Base-by-base conservation (phyloP, 2,329 filamentous ascomycete genomes). In the Cytospora leucostoma region DNA sequence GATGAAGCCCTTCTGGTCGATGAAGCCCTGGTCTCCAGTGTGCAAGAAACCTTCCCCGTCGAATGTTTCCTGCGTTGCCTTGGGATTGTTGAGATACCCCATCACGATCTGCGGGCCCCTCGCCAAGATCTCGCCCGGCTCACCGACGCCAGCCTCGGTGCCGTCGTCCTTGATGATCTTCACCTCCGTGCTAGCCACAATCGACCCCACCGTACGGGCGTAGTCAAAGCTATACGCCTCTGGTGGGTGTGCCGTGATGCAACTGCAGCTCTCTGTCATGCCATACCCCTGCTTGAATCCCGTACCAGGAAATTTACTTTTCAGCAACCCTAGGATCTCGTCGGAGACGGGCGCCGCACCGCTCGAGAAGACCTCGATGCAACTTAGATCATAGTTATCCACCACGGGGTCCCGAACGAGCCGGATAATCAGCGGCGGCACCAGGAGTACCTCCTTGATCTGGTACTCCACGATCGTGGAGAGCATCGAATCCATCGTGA, bases 271-370 rank as follows among this genome's bases (percentile, higher is more conserved):
- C 71, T 89, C 87, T 0, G 87, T 90, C 86, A 90, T 89, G 34
- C 87, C 87, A 68, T 88, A 89, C 1, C 85, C 86, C 69, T 88
- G 86, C 68, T 85, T 85, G 72, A 89, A 87, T 0, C 84, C 84
- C 0, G 82, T 85, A 1, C 79, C 74, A 0, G 86, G 86, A 68
- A 88, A 88, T 55, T 80, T 81, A 65, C 78, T 76, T 63, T 83
- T 73, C 15, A 89, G 75, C 32, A 82, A 77, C 32, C 82, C 78
- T 17, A 88, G 77, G 60, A 89, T 82, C 70, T 88, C 82, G 7
- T 77, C 76, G 3, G 78, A 79, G 3, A 87, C 72, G 0, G 86
- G 87, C 0, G 87, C 87, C 0, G 86, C 86, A 8, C 86, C 86
- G 1, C 59, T 62, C n/a, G 53, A 55, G 54, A 65, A 65, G 3